Base-by-base conservation (phyloP, 1,284 basidiomycete genomes). In the Pterulicium gracile region DNA sequence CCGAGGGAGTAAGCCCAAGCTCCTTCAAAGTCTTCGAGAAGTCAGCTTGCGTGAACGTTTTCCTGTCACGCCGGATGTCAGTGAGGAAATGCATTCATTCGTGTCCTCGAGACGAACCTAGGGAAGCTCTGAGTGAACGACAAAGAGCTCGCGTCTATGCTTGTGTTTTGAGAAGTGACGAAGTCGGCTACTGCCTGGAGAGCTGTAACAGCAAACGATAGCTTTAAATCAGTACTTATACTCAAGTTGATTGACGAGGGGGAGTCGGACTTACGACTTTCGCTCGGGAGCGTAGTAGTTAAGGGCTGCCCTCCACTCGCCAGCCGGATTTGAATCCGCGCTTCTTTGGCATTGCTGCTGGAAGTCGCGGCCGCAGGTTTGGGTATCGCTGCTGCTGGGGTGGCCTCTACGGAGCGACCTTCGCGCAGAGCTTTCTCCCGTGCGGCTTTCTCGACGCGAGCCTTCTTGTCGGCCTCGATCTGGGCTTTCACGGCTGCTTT, bases 391-490 rank as follows among this genome's bases (percentile, higher is more conserved):
- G 39, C 39, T 10, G 39, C 39, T 15, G 13, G 10, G 7, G 39
- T 7, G 18, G 7, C 19, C 39, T 41, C 39, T 7, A 32, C 27
- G 36, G 69, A 66, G 55, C 60, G 63, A 14, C 88, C 92, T 42
- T 92, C 88, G 32, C 92, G 76, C 10, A 91, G 60, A 0, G 89
- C 90, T 61, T 95, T 96, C 63, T 95, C 93, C 23, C 79, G 70
- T 0, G 90, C 90, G 1, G 81, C 72, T 57, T 88, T 92, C 57
- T 88, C 90, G 0, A 88, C 88, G n/a, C 93, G 79, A 19, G 79
- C 81, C 48, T 77, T 77, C 67, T 91, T 96, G 68, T 96, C 93
- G 0, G 84, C 87, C 63, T 95, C 93, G 53, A 97, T 96, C 61
- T 95, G 90, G 0, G 85, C 88, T 59, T 89, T 90, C 56, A 95